phyloP scores from a whole-genome alignment of 805 yeast species.

The Yarrowia osloensis region DNA sequence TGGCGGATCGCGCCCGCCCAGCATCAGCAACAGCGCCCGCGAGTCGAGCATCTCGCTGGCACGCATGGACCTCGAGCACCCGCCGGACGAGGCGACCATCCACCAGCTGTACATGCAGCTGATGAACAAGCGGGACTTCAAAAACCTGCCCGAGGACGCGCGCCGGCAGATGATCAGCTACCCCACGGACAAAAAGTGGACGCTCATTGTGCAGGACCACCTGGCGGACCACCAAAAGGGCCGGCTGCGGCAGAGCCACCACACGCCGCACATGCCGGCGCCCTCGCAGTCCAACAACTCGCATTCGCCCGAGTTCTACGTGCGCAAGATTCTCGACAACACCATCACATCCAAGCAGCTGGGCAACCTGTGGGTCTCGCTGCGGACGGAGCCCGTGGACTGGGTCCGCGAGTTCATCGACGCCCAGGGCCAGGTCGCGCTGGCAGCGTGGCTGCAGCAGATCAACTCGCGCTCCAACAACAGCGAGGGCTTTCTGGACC shows the following conservation, averaged over 20 bases:
- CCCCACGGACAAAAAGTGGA: constrained; percentile 82
- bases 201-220: constrained; percentile 83
- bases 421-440: constrained; percentile 77
- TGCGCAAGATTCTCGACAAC: constrained; percentile 70
- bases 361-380: constrained; percentile 84
- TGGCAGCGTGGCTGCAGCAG: constrained; percentile 66
- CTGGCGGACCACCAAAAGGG: constrained; percentile 69
- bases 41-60: background rate
- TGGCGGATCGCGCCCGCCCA: constrained; percentile 2
- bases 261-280: constrained; percentile 31
- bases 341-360: constrained; percentile 67
- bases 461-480: constrained; percentile 40
- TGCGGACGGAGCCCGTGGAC: constrained; percentile 80
- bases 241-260: constrained; percentile 42
- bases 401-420: constrained; percentile 83
- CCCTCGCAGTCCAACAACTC: constrained; percentile 35
- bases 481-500: constrained; percentile 55
- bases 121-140: constrained; percentile 74
- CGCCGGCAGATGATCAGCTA: constrained; percentile 74
- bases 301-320: constrained; percentile 71
- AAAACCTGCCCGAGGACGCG: constrained; percentile 67
- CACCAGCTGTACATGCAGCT: constrained; percentile 75
- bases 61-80: constrained; percentile 55
- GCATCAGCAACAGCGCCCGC: background rate
- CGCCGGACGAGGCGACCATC: constrained; percentile 63